Evolutionary conservation across 768 basidiomycete species (phyloP).

Genomic region (Phaffia tasmanica): DNA sequence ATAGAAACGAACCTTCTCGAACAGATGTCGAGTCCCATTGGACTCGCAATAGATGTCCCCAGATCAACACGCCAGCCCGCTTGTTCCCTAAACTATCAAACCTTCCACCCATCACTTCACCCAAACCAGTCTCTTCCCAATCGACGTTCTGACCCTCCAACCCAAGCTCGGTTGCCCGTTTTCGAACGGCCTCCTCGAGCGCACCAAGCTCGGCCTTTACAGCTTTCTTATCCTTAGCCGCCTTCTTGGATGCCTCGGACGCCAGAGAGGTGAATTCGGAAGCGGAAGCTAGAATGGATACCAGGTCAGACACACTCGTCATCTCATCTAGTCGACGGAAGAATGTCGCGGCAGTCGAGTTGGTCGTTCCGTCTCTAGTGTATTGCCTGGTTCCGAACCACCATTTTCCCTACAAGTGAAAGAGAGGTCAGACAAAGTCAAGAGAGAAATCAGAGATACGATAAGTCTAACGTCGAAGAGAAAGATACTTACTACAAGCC

Average conservation of each 20-base stretch:
- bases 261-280: slow-evolving; percentile 34
- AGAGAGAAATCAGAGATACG: background rate
- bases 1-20: slow-evolving; percentile 50
- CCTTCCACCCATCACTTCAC: slow-evolving; percentile 19
- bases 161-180: slow-evolving; percentile 10
- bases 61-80: slow-evolving; percentile 14
- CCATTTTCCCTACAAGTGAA: slow-evolving; percentile 59
- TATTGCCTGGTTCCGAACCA: slow-evolving; percentile 86
- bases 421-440: background rate
- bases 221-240: slow-evolving; percentile 13
- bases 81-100: slow-evolving; percentile 19
- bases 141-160: slow-evolving; percentile 4
- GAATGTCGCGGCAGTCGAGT: slow-evolving; percentile 67
- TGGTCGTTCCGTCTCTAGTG: slow-evolving; percentile 84
- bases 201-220: slow-evolving; percentile 15
- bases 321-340: slow-evolving; percentile 80
- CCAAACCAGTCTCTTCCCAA: background rate
- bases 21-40: slow-evolving; percentile 48
- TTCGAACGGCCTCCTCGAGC: slow-evolving; percentile 13
- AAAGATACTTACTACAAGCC: slow-evolving; percentile 53
- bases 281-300: slow-evolving; percentile 53
- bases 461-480: background rate
- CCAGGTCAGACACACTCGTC: slow-evolving; percentile 57
- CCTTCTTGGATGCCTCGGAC: background rate
- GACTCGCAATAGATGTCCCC: slow-evolving; percentile 57